Conservation (phyloP, 495 filamentous ascomycete genomes). For the Aspergillus cristatus region DNA sequence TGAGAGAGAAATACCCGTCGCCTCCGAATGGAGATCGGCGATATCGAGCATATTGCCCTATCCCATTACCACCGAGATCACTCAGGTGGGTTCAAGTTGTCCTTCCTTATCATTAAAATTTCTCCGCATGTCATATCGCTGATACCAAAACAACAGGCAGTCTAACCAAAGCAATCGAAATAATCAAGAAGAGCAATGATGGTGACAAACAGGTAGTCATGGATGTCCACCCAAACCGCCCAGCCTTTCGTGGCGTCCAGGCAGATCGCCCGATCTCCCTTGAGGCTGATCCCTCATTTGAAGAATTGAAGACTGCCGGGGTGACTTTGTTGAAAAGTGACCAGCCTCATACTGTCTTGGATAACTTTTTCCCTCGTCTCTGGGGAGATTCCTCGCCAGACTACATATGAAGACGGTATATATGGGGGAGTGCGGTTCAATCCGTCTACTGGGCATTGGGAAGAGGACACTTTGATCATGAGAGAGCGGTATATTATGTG, state of each 20-base stretch:
- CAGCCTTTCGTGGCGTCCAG: constrained; percentile 32
- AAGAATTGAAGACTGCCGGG: constrained; percentile 28
- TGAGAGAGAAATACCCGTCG: constrained; percentile 32
- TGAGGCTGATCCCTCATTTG: constrained; percentile 35
- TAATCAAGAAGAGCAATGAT: constrained; percentile 13
- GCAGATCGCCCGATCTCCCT: constrained; percentile 20
- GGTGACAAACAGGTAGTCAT: constrained; percentile 9
- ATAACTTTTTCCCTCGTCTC: constrained; percentile 31
- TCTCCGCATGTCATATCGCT: no score
- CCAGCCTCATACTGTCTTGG: constrained; percentile 25
- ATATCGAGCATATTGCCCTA: constrained; percentile 59
- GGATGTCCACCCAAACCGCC: constrained; percentile 34
- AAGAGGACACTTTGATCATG: constrained; percentile 29
- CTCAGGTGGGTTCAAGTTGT: constrained; percentile 14
- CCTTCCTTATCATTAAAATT: no score
- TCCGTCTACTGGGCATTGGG: constrained; percentile 21
- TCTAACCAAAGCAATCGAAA: constrained; percentile 19
- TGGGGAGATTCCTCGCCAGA: constrained; percentile 31
- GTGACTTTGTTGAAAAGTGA: constrained; percentile 20
- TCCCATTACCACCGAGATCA: constrained; percentile 47
- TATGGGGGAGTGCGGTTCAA: constrained; percentile 24
- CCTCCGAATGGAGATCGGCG: constrained; percentile 30
- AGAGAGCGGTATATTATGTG: constrained; percentile 40
- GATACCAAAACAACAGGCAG: constrained; percentile 9
- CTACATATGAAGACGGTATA: constrained; percentile 33